Base-by-base conservation (phyloP, 495 filamentous ascomycete species). In the Penicillium longicatenatum region DNA sequence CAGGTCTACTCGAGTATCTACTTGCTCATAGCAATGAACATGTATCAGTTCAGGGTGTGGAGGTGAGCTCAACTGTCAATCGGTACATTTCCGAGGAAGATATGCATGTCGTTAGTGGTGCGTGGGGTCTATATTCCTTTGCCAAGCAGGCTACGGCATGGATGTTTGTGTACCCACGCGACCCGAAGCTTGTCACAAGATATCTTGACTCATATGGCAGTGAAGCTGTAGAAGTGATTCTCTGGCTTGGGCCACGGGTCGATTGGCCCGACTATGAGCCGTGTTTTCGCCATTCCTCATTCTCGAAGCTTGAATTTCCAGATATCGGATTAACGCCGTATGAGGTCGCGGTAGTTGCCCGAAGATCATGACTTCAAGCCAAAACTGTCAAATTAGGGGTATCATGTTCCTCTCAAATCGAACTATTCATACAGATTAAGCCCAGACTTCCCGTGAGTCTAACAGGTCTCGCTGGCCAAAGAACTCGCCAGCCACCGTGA, bases 401-500 rank as follows among this genome's bases (percentile, higher is more conserved):
- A 65, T 67, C 57, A 60, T 42, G 22, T 50, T 26, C 19, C 16
- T 31, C 19, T 41, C 39, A 14, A 22, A 42, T 19, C 39, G n/a
- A 19, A 20, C 16, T 42, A 42, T 42, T 43, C 39, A 42, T 8
- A 31, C 41, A 19, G 37, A 45, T 20, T 1, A 54, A 49, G 56
- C 57, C 80, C 80, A 83, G 4, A 77, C 29, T 45, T 88, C 81
- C 42, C 91, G 79, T 50, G 85, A 86, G 63, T 86, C 84, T 47
- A 98, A 75, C 33, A 98, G 74, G 72, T 98, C 94, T 54, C 86
- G 79, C 75, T 98, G 94, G 3, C 94, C 92, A 71, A 89, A 98
- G 63, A 89, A 85, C 72, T 97, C 92, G 61, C 92, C 94, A 39
- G 89, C 88, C 26, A 98, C 79, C 0, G 90, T 93, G 52, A 98